These are phyloP conservation scores for Blastosporella zonata DNA, from an alignment of 1,284 basidiomycete genomes.

Conservation along the genomic window DNA sequence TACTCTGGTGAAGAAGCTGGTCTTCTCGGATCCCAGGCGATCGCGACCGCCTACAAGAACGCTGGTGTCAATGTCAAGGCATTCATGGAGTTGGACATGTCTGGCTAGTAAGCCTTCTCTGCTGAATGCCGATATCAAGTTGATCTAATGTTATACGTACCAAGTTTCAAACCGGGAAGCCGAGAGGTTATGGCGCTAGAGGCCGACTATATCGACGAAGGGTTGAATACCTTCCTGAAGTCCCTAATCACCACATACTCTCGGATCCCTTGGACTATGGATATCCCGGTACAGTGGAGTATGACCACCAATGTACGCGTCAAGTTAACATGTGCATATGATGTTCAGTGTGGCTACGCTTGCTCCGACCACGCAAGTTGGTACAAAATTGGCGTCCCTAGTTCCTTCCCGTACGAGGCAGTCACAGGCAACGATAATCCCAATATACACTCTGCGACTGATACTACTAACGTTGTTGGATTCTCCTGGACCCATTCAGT, in stretches of 20 bases:
- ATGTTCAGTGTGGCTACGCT: constrained; percentile 37
- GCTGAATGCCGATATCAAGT: background rate
- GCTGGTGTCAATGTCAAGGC: constrained; percentile 44
- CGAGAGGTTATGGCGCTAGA: constrained; percentile 61
- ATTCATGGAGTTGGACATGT: constrained; percentile 45
- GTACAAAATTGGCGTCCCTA: constrained; percentile 44
- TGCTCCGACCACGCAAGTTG: constrained; percentile 47
- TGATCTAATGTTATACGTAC: background rate
- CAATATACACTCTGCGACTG: constrained; percentile 47
- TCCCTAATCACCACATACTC: constrained; percentile 37
- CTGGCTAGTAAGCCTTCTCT: constrained; percentile 44
- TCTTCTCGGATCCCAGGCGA: constrained; percentile 62
- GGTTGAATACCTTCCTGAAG: constrained; percentile 38
- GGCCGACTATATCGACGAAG: constrained; percentile 55
- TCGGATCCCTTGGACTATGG: constrained; percentile 38
- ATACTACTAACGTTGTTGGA: constrained; percentile 38
- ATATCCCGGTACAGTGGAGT: constrained; percentile 24
- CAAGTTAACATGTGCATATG: background rate
- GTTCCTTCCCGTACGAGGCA: constrained; percentile 40
- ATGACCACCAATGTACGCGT: background rate
- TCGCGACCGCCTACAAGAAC: constrained; percentile 57
- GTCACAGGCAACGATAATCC: constrained; percentile 43
- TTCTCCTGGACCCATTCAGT: constrained; percentile 54
- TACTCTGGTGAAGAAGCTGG: constrained; percentile 66
- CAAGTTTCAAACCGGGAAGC: constrained; percentile 54